Evolutionary conservation across 2,329 filamentous ascomycete genomes (phyloP).

Genomic region (Apiospora koreana): DNA sequence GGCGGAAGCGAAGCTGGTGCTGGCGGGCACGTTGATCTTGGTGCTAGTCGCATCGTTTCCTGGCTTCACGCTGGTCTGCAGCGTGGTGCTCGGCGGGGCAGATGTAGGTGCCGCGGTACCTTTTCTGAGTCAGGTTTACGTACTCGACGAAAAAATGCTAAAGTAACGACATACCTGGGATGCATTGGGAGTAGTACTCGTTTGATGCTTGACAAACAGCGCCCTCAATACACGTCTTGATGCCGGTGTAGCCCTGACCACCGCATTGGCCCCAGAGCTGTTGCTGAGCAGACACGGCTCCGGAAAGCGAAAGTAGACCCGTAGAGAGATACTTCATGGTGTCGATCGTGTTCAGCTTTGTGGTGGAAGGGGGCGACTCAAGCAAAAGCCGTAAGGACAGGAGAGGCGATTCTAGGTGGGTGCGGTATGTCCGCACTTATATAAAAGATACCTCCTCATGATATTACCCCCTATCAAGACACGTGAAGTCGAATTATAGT

Average conservation of each 20-base stretch:
- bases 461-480: background rate
- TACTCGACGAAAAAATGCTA: background rate
- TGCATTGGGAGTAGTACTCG: slow-evolving; percentile 38
- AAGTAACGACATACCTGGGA: slow-evolving; percentile 25
- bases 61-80: slow-evolving; percentile 13
- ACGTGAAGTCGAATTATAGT: background rate
- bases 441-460: background rate
- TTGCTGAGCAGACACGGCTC: slow-evolving; percentile 23
- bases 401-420: background rate
- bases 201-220: slow-evolving; percentile 33
- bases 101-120: slow-evolving; percentile 12
- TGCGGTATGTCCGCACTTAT: background rate
- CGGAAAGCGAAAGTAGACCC: slow-evolving; percentile 23
- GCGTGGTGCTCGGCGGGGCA: slow-evolving; percentile 10
- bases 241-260: slow-evolving; percentile 32
- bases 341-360: background rate
- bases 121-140: background rate
- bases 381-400: background rate
- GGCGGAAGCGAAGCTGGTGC: slow-evolving; percentile 23
- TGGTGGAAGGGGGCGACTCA: background rate
- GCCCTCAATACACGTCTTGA: slow-evolving; percentile 31
- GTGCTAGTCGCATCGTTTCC: slow-evolving; percentile 18
- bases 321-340: slow-evolving; percentile 26
- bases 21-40: slow-evolving; percentile 15
- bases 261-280: slow-evolving; percentile 37